Base-by-base conservation (phyloP, 2,329 filamentous ascomycete species). In the Colletotrichum melonis region DNA sequence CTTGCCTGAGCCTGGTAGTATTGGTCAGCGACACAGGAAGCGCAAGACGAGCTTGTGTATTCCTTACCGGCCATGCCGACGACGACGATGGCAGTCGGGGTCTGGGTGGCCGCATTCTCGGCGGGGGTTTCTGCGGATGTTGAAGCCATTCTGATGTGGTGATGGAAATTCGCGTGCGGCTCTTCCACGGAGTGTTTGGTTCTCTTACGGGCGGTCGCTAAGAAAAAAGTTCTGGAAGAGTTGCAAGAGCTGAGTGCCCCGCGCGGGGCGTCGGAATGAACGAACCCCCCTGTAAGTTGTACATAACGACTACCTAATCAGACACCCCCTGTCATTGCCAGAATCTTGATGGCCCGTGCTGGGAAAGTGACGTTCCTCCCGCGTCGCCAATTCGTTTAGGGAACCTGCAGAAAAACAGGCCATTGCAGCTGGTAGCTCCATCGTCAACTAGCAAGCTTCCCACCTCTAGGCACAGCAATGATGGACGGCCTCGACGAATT, bases 51-150 rank as follows among this genome's bases (percentile, higher is more conserved):
- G 38, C 38, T 22, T 57, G 68, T 69, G 64, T 58, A 77, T 86
- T 79, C 1, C 55, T 55, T 84, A 92, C 92, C 96, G 79, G 97
- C 97, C 96, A 98, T 98, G 87, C 97, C 97, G 62, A 99, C 92
- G 83, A 95, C 98, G 79, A 98, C 95, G 73, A 99, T 92, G 74
- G 94, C 91, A 58, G 94, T 92, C 54, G 95, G 94, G 75, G 78
- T 78, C 65, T 93, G 77, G 66, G 76, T 19, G 22, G 81, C 76
- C 11, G 79, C 73, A 28, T 78, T 74, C 68, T 76, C 73, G 8
- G 55, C 77, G 35, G 78, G 74, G 19, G 58, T 54, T 11, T 67
- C 35, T 19, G 70, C 54, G 49, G 83, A 78, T 16, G 63, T 64
- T 38, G 69, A 69, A 56, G 74, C 72, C 74, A 75, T 75, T 55